Base-by-base conservation (phyloP, 345 rosid genomes). In the Heritiera fomes region DNA sequence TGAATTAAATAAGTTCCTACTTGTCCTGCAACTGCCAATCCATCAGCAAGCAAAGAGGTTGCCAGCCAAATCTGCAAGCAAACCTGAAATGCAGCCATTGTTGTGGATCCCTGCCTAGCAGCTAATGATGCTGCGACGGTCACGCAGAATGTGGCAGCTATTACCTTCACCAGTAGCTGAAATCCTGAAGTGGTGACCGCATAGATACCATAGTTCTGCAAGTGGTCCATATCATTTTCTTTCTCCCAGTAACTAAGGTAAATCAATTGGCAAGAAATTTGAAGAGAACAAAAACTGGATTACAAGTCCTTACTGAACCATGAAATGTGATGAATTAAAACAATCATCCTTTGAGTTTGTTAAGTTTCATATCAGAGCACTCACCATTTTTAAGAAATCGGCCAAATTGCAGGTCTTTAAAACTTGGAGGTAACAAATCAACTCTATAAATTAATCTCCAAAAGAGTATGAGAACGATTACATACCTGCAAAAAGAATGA, bases 61-160 rank as follows among this genome's bases (percentile, higher is more conserved):
- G 92, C 79, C 82, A 91, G 53, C 95, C 93, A 90, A 72, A 90
- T 81, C 82, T 91, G 95, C 87, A 91, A 85, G 88, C 93, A 91
- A 38, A 91, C 82, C 83, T 90, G 92, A 78, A 91, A 91, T 45
- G 95, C 93, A 6, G 95, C 93, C 95, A 91, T 91, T 70, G 88
- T 74, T 15, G 81, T 88, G 9, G 93, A 46, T 43, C 92, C 93
- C 75, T 80, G 83, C 75, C 87, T 81, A 34, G 93, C 90, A 2
- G 93, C 93, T 84, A 90, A 71, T 28, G 95, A 91, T 34, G 92
- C 91, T 2, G 93, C 88, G 18, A 91, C 78, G 6, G 95, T 91
- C 81, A 90, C 90, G 64, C 91, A 91, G 82, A 87, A 88, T 8
- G 93, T 88, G 30, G 68, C 90, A 2, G 93, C 89, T 7, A 90